phyloP scores from a whole-genome alignment of 176 grass and related monocot genomes.

The Otatea glauca region DNA sequence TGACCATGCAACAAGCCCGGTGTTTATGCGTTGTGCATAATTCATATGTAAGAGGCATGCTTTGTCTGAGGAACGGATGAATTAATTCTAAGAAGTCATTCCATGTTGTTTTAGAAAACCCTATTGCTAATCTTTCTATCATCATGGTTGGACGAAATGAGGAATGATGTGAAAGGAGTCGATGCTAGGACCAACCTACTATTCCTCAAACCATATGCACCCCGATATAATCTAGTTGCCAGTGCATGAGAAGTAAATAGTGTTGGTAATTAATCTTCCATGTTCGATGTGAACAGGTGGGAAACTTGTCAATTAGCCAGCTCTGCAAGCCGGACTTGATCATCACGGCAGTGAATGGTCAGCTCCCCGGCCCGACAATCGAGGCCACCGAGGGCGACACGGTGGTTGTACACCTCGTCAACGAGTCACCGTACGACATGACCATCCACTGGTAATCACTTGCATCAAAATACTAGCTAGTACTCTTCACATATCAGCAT shows the following conservation, averaged over 20 bases:
- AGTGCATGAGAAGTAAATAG: background rate
- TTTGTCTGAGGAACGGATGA: too few species aligned
- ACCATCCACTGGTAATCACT: slow-evolving; percentile 62
- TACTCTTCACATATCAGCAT: background rate
- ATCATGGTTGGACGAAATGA: too few species aligned
- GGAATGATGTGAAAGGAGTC: too few species aligned
- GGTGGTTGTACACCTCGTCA: slow-evolving; percentile 53
- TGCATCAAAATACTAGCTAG: background rate
- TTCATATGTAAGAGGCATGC: too few species aligned
- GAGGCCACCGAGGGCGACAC: slow-evolving; percentile 54
- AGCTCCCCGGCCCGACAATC: slow-evolving; percentile 49
- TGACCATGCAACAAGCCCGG: too few species aligned
- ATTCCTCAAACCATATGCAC: too few species aligned
- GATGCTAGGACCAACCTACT: too few species aligned
- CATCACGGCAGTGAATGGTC: slow-evolving; percentile 55
- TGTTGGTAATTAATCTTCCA: background rate
- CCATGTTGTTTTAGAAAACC: too few species aligned
- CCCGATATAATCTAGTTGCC: too few species aligned
- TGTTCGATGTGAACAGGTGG: slow-evolving; percentile 3
- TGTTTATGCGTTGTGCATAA: too few species aligned
- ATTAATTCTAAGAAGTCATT: too few species aligned
- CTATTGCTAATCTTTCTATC: too few species aligned
- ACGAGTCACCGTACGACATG: slow-evolving; percentile 62
- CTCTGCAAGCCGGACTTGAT: slow-evolving; percentile 37
- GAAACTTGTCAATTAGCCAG: slow-evolving; percentile 6